Evolutionary conservation across 78 protist genomes (phyloP).

Genomic region (Dictyostelium capitatum): DNA sequence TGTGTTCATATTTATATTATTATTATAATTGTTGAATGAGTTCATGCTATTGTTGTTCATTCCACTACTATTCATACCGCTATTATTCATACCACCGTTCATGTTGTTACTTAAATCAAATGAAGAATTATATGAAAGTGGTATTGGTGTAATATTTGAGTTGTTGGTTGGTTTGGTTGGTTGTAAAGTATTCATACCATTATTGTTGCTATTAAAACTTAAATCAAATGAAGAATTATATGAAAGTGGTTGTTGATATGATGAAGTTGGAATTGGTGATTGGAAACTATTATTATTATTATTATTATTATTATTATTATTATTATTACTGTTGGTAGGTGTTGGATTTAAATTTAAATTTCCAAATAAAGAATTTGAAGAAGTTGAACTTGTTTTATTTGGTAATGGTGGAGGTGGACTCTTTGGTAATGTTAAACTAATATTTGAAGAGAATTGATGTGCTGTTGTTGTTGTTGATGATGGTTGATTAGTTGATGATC

Average conservation of each 20-base stretch:
- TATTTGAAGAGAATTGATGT: background rate
- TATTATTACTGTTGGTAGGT: background rate
- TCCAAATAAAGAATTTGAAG: constrained; percentile 23
- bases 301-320: background rate
- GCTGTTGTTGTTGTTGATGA: background rate
- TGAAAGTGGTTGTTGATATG: constrained; percentile 1
- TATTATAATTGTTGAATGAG: background rate
- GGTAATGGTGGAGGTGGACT: background rate
- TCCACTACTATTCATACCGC: background rate
- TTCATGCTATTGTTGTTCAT: background rate
- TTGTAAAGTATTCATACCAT: background rate
- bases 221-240: background rate
- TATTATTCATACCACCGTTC: background rate
- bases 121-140: background rate
- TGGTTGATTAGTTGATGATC: background rate
- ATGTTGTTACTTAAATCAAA: background rate
- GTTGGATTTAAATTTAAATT: constrained; percentile 2
- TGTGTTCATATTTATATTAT: background rate
- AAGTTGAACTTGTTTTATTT: background rate
- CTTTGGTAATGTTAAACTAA: constrained; percentile 17
- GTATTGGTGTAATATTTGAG: background rate
- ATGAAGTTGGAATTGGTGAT: background rate
- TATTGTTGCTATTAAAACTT: background rate
- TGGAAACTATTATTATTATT: background rate
- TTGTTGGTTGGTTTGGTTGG: constrained; percentile 13